Evolutionary conservation across 768 basidiomycete genomes (phyloP).

Genomic region (Lepiota venenata): DNA sequence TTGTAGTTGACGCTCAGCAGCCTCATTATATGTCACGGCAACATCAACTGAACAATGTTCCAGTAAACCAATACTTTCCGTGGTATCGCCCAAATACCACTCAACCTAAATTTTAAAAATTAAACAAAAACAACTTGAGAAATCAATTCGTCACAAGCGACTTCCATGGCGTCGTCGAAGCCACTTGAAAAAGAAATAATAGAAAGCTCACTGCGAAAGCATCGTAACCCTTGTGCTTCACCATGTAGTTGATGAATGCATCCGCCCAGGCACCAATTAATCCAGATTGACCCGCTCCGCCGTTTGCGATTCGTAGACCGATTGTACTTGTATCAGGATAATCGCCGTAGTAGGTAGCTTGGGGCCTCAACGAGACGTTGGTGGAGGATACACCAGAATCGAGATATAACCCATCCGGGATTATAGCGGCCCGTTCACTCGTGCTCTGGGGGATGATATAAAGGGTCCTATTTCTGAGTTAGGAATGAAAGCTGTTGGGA

Average conservation of each 20-base stretch:
- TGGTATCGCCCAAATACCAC: constrained; percentile 59
- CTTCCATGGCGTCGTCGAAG: too few relatives aligned
- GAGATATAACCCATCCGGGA: too few relatives aligned
- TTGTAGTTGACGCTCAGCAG: constrained; percentile 39
- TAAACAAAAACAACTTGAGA: not conserved
- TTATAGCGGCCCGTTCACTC: too few relatives aligned
- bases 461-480: too few relatives aligned
- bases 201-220: constrained; percentile 21
- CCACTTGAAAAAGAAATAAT: too few relatives aligned
- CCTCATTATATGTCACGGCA: constrained; percentile 50
- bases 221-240: constrained; percentile 22
- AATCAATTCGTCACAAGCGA: constrained; percentile 21
- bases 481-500: too few relatives aligned
- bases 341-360: constrained; percentile 37
- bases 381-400: too few relatives aligned
- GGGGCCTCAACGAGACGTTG: constrained; percentile 7
- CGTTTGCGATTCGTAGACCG: constrained; percentile 42
- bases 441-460: too few relatives aligned
- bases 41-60: constrained; percentile 40
- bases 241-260: constrained; percentile 38
- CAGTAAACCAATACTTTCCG: constrained; percentile 43
- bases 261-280: constrained; percentile 44
- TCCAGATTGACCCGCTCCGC: constrained; percentile 48
- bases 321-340: constrained; percentile 26
- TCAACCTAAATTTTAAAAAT: constrained; percentile 43